phyloP scores from a whole-genome alignment of 2,329 filamentous ascomycete species.

The Myriosclerotinia duriaeana region DNA sequence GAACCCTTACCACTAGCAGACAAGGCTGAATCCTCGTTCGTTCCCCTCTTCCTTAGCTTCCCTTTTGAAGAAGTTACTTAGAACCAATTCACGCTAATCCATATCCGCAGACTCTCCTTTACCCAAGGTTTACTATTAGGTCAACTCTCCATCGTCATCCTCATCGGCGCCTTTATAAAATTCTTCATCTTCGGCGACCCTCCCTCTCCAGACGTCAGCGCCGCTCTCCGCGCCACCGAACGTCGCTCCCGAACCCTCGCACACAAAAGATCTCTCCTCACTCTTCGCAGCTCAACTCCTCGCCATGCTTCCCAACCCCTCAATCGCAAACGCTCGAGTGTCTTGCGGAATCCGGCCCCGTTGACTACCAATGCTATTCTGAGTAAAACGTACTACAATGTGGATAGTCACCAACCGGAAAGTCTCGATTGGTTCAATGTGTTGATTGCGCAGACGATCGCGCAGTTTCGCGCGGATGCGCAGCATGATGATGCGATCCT shows the following conservation, averaged over 20 bases:
- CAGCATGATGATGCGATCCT: slow-evolving; percentile 90
- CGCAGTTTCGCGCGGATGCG: slow-evolving; percentile 89
- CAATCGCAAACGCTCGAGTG: slow-evolving; percentile 67
- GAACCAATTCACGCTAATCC: slow-evolving; percentile 4
- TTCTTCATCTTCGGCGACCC: slow-evolving; percentile 99
- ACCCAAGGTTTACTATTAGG: slow-evolving; percentile 91
- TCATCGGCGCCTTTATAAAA: slow-evolving; percentile 95
- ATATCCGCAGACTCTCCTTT: slow-evolving; percentile 70
- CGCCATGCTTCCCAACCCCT: slow-evolving; percentile 45
- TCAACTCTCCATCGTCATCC: slow-evolving; percentile 85
- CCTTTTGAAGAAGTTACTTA: slow-evolving; percentile 12
- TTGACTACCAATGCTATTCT: slow-evolving; percentile 93
- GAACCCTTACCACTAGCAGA: slow-evolving; percentile 6
- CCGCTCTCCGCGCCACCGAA: slow-evolving; percentile 71
- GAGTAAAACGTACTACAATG: slow-evolving; percentile 96
- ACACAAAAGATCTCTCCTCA: slow-evolving; percentile 72
- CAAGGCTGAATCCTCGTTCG: slow-evolving; percentile 46
- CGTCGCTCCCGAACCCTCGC: slow-evolving; percentile 71
- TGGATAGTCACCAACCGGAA: slow-evolving; percentile 92
- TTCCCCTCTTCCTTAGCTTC: slow-evolving; percentile 25
- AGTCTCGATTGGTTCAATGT: slow-evolving; percentile 99
- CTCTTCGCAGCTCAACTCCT: slow-evolving; percentile 49
- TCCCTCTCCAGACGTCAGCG: slow-evolving; percentile 77
- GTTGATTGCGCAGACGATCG: slow-evolving; percentile 91
- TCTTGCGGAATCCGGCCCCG: slow-evolving; percentile 69